Evolutionary conservation across 192 early-diverging fungal species (phyloP).

Genomic region (Backusella parvicylindrica): DNA sequence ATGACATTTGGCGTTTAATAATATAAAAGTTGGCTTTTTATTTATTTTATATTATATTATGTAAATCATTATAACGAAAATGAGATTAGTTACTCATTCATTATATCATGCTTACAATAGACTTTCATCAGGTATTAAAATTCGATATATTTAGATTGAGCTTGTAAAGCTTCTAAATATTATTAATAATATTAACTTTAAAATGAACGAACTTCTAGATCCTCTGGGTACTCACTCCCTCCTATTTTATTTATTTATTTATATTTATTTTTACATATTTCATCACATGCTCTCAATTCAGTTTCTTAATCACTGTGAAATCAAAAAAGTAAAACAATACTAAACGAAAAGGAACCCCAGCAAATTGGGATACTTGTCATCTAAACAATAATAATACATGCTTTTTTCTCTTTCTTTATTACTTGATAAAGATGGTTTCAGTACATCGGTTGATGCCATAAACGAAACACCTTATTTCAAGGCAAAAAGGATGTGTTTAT

Average conservation of each 20-base stretch:
- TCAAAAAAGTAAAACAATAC: not conserved
- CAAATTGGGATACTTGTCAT: not conserved
- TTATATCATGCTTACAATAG: not conserved
- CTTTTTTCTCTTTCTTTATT: not conserved
- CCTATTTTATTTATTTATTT: not conserved
- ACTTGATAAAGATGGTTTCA: not conserved
- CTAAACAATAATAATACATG: not conserved
- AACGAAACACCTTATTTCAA: not conserved
- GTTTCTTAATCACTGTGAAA: not conserved
- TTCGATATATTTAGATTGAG: not conserved
- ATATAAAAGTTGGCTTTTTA: not conserved
- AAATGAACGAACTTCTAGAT: not conserved
- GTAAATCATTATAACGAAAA: not conserved
- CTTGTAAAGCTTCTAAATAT: not conserved
- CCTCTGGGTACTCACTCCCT: not conserved
- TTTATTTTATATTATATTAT: not conserved
- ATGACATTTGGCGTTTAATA: not conserved
- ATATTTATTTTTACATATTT: constrained; percentile 2
- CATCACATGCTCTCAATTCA: not conserved
- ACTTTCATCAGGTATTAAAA: not conserved
- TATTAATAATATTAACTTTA: not conserved
- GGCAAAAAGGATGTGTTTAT: not conserved
- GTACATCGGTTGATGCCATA: not conserved
- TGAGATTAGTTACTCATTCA: not conserved
- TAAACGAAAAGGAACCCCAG: not conserved